Conservation (phyloP, 2,329 filamentous ascomycete genomes). For the Curvularia sp. region DNA sequence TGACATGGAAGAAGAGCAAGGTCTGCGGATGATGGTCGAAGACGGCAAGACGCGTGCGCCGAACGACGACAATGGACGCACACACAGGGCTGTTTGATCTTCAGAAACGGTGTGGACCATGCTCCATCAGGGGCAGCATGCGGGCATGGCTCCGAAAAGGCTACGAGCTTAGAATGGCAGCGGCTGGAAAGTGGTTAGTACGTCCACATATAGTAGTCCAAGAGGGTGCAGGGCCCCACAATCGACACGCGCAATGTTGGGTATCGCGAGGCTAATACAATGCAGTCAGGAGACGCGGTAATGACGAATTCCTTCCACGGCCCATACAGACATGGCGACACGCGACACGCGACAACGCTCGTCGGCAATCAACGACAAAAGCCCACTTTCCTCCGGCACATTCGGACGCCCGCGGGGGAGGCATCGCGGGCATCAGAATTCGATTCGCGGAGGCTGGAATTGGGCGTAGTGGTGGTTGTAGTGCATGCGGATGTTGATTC, state of each 20-base stretch:
- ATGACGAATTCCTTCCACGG: conserved; percentile 13
- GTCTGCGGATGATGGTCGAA: conserved; percentile 24
- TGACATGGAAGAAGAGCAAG: conserved; percentile 35
- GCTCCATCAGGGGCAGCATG: conserved; percentile 41
- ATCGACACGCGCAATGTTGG: conserved; percentile 45
- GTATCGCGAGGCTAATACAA: conserved; percentile 36
- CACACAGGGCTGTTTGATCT: conserved; percentile 37
- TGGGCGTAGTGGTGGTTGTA: conserved; percentile 35
- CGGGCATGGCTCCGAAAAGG: conserved; percentile 41
- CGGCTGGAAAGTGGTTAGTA: conserved; percentile 40
- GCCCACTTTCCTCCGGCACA: conserved; percentile 30
- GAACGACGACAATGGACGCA: conserved; percentile 33
- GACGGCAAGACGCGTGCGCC: conserved; percentile 27
- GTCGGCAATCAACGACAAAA: conserved; percentile 33
- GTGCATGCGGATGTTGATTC: conserved; percentile 40
- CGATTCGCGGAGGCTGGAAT: conserved; percentile 45
- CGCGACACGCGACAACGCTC: conserved; percentile 17
- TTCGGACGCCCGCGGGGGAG: conserved; percentile 20
- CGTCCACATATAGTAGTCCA: conserved; percentile 32
- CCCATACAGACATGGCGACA: conserved; percentile 24
- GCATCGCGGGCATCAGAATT: conserved; percentile 27
- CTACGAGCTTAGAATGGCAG: conserved; percentile 42
- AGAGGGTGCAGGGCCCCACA: conserved; percentile 39
- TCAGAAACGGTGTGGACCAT: conserved; percentile 33
- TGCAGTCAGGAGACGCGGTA: conserved; percentile 23